These are phyloP conservation scores for Kluyveromyces siamensis DNA, from an alignment of 805 yeast species.

Conservation along the genomic window DNA sequence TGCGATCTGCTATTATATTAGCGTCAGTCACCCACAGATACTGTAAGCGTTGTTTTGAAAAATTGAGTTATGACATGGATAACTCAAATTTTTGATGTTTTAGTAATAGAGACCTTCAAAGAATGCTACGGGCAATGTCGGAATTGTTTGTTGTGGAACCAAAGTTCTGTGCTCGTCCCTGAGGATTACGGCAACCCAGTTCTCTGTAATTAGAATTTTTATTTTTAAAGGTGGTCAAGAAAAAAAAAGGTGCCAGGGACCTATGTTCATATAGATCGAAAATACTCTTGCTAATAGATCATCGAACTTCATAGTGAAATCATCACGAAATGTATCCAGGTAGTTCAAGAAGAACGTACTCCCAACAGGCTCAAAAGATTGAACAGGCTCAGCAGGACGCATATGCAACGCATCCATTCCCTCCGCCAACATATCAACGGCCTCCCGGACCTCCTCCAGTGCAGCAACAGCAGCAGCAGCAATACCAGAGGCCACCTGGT, in stretches of 20 bases:
- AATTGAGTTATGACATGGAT: too few relatives aligned
- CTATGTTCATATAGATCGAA: neutral
- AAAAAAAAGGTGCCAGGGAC: neutral
- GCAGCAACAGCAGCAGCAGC: constrained; percentile 3
- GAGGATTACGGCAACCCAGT: too few relatives aligned
- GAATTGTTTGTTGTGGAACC: too few relatives aligned
- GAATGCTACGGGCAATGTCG: too few relatives aligned
- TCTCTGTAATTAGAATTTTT: neutral
- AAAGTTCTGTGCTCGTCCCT: too few relatives aligned
- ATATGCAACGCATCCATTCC: constrained; percentile 4
- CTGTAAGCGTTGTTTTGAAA: too few relatives aligned
- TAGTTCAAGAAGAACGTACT: constrained; percentile 1
- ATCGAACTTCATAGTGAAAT: neutral
- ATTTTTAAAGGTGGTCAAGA: too few relatives aligned
- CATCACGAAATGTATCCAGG: neutral
- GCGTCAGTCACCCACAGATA: too few relatives aligned
- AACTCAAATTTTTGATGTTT: too few relatives aligned
- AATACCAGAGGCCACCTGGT: constrained; percentile 10
- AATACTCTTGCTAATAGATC: neutral
- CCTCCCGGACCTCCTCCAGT: constrained; percentile 17
- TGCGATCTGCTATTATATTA: too few relatives aligned
- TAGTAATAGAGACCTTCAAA: too few relatives aligned
- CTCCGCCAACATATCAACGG: constrained; percentile 5
- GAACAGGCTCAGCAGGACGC: neutral
- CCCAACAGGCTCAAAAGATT: neutral